Evolutionary conservation across 139 green algal genomes (phyloP), one percentile per base, ranked within the genome.

Genomic region (Volvox reticuliferus): DNA sequence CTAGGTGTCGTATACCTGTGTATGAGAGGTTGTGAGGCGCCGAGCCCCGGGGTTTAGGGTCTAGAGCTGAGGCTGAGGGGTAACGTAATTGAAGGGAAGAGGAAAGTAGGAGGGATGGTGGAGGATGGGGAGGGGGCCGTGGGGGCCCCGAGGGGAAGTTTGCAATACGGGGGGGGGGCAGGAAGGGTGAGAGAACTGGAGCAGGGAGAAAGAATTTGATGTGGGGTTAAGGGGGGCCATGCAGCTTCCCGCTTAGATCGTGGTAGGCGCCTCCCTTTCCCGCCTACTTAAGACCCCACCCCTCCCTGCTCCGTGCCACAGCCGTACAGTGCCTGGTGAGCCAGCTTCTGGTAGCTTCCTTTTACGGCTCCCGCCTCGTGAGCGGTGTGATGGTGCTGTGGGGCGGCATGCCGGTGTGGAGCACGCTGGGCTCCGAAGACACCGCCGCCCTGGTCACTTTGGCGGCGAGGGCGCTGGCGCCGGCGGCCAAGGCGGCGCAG

Each of bases 291-390:
- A 55, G 9, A 55, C 9, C 44, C 67, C 63, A 37, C 1, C 67
- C 83, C 35, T 37, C 32, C 32, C 18, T n/a, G 0, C 0, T 36
- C 68, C 32, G 9, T n/a, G 71, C 30, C 76, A 30, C 87, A 91
- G 87, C 76, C 55, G 76, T 91, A 13, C 87, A 91, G 87, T 91
- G 76, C 61, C 76, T 91, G 61, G 76, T 91, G 12, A 67, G 86
- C 61, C 87, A 91, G 76, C 76, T 91, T 75, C 76, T 91, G 55
- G 55, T 86, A 21, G 73, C 68, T 32, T 79, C 87, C 87, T 91
- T 86, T 33, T 91, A 79, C 87, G 87, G 87, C 87, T 50, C 33
- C 76, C 87, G 87, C 32, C 87, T 91, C 61, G 87, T 91, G 14
- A 24, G 21, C 24, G 76, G 87, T 1, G 78, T 33, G 44, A 12